Evolutionary conservation across 2,329 filamentous ascomycete species (phyloP).

Genomic region (Mariannaea elegans): DNA sequence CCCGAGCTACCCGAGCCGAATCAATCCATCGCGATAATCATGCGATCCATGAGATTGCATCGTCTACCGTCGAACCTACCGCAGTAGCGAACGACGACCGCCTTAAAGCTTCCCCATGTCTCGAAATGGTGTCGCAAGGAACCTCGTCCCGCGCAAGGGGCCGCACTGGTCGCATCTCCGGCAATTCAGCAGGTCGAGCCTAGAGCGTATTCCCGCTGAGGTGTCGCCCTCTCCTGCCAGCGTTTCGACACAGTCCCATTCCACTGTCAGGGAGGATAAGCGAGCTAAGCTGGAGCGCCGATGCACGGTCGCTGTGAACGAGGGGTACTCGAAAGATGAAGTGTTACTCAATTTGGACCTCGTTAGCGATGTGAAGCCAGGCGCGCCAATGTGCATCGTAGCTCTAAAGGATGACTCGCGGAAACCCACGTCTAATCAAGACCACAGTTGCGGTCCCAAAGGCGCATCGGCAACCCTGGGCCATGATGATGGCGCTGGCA

Average conservation of each 20-base stretch:
- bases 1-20: constrained; percentile 19
- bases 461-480: constrained; percentile 27
- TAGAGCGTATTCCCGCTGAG: constrained; percentile 53
- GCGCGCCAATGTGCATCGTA: constrained; percentile 77
- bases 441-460: constrained; percentile 39
- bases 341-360: constrained; percentile 80
- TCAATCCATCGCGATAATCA: constrained; percentile 29
- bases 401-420: constrained; percentile 62
- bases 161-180: constrained; percentile 63
- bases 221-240: constrained; percentile 58
- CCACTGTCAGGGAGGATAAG: constrained; percentile 52
- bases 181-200: constrained; percentile 58
- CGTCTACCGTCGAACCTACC: constrained; percentile 26
- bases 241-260: constrained; percentile 60
- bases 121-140: constrained; percentile 39
- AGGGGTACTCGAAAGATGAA: constrained; percentile 80
- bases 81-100: constrained; percentile 32
- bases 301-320: constrained; percentile 70
- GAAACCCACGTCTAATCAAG: constrained; percentile 44
- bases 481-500: constrained; percentile 39
- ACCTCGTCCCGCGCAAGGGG: constrained; percentile 52
- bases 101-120: constrained; percentile 37
- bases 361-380: constrained; percentile 70
- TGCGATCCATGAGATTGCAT: constrained; percentile 34
- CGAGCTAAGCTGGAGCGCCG: constrained; percentile 52